These are phyloP conservation scores for Mollisiaceae sp. DNA, from an alignment of 2,329 filamentous ascomycete genomes.

Conservation along the genomic window DNA sequence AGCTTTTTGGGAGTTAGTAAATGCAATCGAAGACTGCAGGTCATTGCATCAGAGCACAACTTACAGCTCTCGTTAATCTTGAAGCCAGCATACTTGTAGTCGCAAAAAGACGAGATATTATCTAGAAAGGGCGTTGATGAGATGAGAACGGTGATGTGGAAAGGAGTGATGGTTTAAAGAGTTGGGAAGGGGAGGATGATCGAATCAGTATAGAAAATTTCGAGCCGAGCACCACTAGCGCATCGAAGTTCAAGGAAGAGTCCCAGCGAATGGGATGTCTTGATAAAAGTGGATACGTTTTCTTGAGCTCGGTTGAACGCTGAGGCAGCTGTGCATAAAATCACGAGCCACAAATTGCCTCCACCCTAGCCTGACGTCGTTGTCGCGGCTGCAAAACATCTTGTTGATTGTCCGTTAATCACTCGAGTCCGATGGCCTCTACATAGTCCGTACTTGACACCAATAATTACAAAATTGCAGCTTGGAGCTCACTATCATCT, in stretches of 20 bases:
- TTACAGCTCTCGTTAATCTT: constrained; percentile 76
- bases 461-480: not conserved
- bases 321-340: constrained; percentile 5
- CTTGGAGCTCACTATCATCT: not conserved
- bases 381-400: constrained; percentile 1
- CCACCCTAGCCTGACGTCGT: constrained; percentile 9
- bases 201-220: constrained; percentile 2
- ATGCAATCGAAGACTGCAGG: constrained; percentile 25
- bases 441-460: not conserved
- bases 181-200: constrained; percentile 2
- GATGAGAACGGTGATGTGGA: constrained; percentile 16
- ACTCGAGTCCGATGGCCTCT: not conserved
- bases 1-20: constrained; percentile 58
- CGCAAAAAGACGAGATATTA: constrained; percentile 27
- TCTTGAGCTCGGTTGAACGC: not conserved
- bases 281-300: not conserved
- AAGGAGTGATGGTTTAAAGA: constrained; percentile 16
- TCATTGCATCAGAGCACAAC: constrained; percentile 44
- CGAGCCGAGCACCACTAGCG: not conserved
- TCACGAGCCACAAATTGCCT: constrained; percentile 5
- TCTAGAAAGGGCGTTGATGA: constrained; percentile 30
- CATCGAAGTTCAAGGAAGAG: not conserved
- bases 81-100: constrained; percentile 68
- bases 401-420: not conserved
- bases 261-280: not conserved